Evolutionary conservation across 208 protist genomes (phyloP).

Genomic region (Kentomonas sorsogonicus): DNA sequence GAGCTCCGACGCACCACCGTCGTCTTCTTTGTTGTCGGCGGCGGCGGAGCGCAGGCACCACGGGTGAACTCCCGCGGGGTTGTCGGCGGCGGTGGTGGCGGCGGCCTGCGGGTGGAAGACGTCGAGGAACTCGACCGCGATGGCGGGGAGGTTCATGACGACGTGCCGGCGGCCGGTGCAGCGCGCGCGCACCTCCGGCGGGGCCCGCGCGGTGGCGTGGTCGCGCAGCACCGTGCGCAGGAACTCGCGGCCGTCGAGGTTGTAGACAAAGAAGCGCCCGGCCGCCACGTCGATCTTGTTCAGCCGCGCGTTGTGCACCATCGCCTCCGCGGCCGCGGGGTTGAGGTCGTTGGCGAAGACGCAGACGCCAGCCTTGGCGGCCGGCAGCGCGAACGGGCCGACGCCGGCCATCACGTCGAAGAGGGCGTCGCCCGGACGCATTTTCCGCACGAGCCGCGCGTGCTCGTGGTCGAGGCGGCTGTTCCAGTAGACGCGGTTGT

Average conservation of each 20-base stretch:
- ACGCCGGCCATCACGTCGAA: constrained; percentile 97
- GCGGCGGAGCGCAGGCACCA: neutral
- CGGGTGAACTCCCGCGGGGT: neutral
- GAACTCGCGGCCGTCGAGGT: constrained; percentile 94
- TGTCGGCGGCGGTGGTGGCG: neutral
- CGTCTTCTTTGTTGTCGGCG: neutral
- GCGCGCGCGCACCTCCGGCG: neutral
- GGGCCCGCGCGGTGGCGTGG: too few relatives aligned
- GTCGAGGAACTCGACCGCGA: constrained; percentile 94
- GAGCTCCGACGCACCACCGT: constrained; percentile 21
- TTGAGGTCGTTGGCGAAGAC: constrained; percentile 98
- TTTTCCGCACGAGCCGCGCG: constrained; percentile 73
- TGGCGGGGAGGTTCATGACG: constrained; percentile 96
- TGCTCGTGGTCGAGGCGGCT: constrained; percentile 94
- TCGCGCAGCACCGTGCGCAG: constrained; percentile 73
- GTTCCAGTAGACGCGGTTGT: constrained; percentile 98
- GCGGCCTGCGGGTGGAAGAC: constrained; percentile 49
- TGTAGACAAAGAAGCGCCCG: constrained; percentile 79
- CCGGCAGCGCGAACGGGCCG: constrained; percentile 96
- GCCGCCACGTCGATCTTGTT: constrained; percentile 77
- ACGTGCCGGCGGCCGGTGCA: constrained; percentile 73
- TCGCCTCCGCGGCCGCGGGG: constrained; percentile 86
- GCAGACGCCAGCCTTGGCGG: constrained; percentile 68
- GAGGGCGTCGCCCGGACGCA: constrained; percentile 69
- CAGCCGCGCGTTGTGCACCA: constrained; percentile 82